phyloP scores from a whole-genome alignment of 2,329 filamentous ascomycete genomes.

The Exophiala lecanii-corni region DNA sequence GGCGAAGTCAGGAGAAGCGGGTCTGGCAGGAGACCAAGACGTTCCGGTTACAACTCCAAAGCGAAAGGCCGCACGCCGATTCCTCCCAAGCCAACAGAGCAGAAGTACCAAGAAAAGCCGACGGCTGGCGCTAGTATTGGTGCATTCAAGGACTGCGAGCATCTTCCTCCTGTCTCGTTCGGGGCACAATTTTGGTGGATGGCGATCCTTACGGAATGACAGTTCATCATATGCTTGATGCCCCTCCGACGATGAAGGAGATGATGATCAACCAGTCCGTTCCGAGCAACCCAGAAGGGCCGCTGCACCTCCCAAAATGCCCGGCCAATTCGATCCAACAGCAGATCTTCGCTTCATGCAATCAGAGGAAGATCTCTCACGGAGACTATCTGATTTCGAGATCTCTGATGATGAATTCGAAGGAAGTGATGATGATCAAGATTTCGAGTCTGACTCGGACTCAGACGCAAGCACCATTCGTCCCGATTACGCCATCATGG shows the following conservation, averaged over 20 bases:
- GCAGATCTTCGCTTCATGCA: conserved; percentile 36
- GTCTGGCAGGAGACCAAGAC: conserved; percentile 22
- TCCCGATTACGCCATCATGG: conserved; percentile 33
- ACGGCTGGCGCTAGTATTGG: conserved; percentile 88
- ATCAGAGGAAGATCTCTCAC: conserved; percentile 34
- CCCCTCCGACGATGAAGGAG: conserved; percentile 52
- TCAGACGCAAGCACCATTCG: conserved; percentile 26
- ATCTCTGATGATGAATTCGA: conserved; percentile 47
- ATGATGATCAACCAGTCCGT: conserved; percentile 34
- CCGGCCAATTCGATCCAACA: conserved; percentile 26
- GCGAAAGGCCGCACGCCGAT: conserved; percentile 8
- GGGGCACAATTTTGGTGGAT: conserved; percentile 85
- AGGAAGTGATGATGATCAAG: conserved; percentile 18
- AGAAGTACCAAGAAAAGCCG: conserved; percentile 74
- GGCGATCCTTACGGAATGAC: conserved; percentile 87
- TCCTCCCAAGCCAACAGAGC: conserved; percentile 44
- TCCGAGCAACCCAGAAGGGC: conserved; percentile 41
- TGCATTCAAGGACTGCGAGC: conserved; percentile 77
- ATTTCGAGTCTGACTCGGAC: neutral
- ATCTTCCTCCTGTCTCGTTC: conserved; percentile 85
- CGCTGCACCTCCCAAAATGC: conserved; percentile 35
- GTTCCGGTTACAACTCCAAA: conserved; percentile 20
- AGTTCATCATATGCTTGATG: conserved; percentile 91
- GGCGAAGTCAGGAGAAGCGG: conserved; percentile 56
- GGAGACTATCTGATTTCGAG: conserved; percentile 42